Evolutionary conservation across 192 early-diverging fungal species (phyloP).

Genomic region (Paraglomus brasilianum): DNA sequence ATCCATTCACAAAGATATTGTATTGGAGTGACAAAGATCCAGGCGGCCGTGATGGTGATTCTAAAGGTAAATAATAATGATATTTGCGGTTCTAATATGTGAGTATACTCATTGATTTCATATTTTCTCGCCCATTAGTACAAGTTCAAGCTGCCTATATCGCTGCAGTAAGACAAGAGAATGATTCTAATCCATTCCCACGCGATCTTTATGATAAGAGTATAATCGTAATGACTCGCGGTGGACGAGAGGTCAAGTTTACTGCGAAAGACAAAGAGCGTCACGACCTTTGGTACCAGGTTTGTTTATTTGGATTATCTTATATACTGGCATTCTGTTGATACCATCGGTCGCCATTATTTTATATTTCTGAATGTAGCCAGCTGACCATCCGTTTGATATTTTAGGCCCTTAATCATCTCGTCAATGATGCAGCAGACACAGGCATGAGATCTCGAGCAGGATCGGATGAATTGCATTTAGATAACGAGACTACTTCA

Average conservation of each 20-base stretch:
- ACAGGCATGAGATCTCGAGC: slow-evolving; percentile 16
- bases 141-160: slow-evolving; percentile 58
- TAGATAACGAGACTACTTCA: not conserved
- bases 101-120: not conserved
- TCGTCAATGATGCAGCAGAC: slow-evolving; percentile 8
- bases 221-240: slow-evolving; percentile 63
- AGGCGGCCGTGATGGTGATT: slow-evolving; percentile 41
- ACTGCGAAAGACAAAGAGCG: slow-evolving; percentile 62
- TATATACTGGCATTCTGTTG: not conserved
- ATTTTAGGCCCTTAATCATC: slow-evolving; percentile 14
- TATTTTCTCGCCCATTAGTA: slow-evolving; percentile 6
- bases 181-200: slow-evolving; percentile 43
- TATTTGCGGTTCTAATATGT: not conserved
- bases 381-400: not conserved
- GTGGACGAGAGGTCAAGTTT: slow-evolving; percentile 68
- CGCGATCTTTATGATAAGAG: slow-evolving; percentile 53
- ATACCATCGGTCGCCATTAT: not conserved
- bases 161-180: slow-evolving; percentile 54
- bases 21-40: slow-evolving; percentile 74
- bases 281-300: slow-evolving; percentile 74
- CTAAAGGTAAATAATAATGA: slow-evolving; percentile 47
- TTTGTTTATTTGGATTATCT: slow-evolving; percentile 25
- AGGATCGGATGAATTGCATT: slow-evolving; percentile 8
- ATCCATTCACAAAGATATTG: slow-evolving; percentile 75
- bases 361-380: not conserved